Evolutionary conservation across 805 yeast species (phyloP).

Genomic region (Pichia gijzeniarum): DNA sequence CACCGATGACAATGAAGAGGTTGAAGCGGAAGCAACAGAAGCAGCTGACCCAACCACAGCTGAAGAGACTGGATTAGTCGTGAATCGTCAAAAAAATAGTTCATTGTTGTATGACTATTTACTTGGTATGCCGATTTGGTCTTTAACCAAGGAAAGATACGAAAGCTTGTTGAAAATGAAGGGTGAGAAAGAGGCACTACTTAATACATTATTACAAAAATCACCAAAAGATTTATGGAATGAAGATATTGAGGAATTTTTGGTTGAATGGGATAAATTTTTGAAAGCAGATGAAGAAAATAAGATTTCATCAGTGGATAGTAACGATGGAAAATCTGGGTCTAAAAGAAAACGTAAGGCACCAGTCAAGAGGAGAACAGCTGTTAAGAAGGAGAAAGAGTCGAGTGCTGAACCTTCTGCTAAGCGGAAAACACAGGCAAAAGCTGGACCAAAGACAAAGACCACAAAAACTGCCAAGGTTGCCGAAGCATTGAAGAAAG

Average conservation of each 20-base stretch:
- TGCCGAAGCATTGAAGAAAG: constrained; percentile 13
- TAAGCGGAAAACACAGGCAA: constrained; percentile 11
- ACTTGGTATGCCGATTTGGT: constrained; percentile 89
- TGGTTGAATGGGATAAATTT: constrained; percentile 59
- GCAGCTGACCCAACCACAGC: constrained; percentile 22
- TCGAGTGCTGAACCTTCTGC: constrained; percentile 18
- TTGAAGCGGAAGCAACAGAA: constrained; percentile 34
- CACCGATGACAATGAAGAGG: constrained; percentile 21
- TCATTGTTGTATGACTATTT: constrained; percentile 76
- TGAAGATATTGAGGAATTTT: constrained; percentile 71
- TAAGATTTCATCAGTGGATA: constrained; percentile 44
- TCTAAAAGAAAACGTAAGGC: constrained; percentile 26
- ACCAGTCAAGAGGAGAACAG: constrained; percentile 43
- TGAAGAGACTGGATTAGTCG: constrained; percentile 26
- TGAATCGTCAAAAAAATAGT: constrained; percentile 38
- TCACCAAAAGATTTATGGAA: constrained; percentile 88
- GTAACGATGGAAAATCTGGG: constrained; percentile 36
- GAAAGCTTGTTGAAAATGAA: constrained; percentile 69
- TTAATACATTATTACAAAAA: constrained; percentile 55
- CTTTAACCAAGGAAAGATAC: constrained; percentile 84
- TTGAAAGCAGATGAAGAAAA: constrained; percentile 57
- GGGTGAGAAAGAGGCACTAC: constrained; percentile 64
- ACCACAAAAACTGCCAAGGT: constrained; percentile 9
- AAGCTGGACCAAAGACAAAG: not conserved
- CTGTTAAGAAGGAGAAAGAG: constrained; percentile 35